Evolutionary conservation across 2,329 filamentous ascomycete genomes (phyloP), one percentile per base, ranked within the genome.

Genomic region (Colletotrichum ledebouriae): DNA sequence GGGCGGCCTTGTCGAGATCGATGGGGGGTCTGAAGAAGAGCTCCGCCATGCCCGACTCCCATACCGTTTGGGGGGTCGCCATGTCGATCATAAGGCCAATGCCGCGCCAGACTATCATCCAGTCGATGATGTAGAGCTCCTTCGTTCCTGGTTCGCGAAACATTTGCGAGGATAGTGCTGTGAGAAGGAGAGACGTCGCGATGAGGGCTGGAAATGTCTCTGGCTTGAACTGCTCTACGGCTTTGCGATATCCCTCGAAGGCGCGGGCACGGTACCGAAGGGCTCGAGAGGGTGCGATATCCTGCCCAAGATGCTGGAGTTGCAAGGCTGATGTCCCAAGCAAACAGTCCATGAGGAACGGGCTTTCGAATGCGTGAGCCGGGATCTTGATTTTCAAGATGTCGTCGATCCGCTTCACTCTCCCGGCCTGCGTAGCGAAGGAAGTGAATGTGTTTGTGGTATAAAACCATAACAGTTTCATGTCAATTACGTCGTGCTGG

Each of bases 391-490:
- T 78, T 67, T 80, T 81, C 67, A 88, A 79, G 22, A 84, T 78
- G 9, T 81, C 74, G 66, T 83, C 80, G 60, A 84, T 72, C 0
- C 76, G 71, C 10, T 75, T 71, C 3, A 78, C 76, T 6, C 72
- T 73, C 41, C 78, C 78, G 15, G 76, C 74, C 22, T 81, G 75
- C 33, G 83, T 75, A 13, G 82, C 79, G 73, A 88, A 86, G 13
- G 83, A 83, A 3, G 76, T 68, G 70, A 77, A 84, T 9, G 84
- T 85, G 37, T 80, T 74, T 9, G 78, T 78, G 12, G 83, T 84
- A 72, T 86, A 88, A 72, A 86, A 86, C 85, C 85, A 88, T 6
- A 88, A 73, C 46, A 88, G 79, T 70, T 81, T 83, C 83, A 88
- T 85, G 68, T 88, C 85, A 29, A 77, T 71, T 37, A 79, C 76